Conservation (phyloP, 2,329 filamentous ascomycete species). For the Fusarium sp. region DNA sequence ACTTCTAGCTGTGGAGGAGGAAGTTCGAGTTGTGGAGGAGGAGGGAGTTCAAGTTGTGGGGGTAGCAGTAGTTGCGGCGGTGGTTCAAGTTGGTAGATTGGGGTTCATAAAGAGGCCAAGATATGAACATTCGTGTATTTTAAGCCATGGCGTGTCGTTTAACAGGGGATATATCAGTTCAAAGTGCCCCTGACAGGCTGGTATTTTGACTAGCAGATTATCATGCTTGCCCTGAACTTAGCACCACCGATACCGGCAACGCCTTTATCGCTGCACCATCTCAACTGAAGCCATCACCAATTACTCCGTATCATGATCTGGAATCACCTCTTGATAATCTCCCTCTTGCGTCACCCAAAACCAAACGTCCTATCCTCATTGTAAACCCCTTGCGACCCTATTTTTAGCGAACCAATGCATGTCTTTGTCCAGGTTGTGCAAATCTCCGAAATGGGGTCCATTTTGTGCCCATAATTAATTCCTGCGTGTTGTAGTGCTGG, state of each 20-base stretch:
- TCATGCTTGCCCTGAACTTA: background rate
- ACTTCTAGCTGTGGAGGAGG: background rate
- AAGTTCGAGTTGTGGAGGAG: slow-evolving; percentile 8
- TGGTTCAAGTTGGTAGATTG: slow-evolving; percentile 11
- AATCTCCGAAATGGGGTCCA: background rate
- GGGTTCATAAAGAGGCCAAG: background rate
- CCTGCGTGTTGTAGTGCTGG: background rate
- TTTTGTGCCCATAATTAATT: background rate
- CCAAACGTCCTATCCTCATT: background rate
- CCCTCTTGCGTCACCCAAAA: background rate
- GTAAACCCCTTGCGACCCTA: background rate
- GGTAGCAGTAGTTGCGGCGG: slow-evolving; percentile 18
- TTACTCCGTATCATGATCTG: background rate
- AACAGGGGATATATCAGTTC: background rate
- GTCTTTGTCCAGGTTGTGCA: background rate
- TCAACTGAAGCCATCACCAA: background rate
- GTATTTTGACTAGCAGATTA: background rate
- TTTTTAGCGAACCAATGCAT: background rate
- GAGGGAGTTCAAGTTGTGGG: slow-evolving; percentile 20
- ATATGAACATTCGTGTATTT: background rate
- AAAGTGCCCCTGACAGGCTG: background rate
- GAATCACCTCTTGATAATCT: background rate
- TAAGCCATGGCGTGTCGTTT: background rate
- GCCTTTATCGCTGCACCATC: background rate
- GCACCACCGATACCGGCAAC: background rate